Base-by-base conservation (phyloP, 2,329 filamentous ascomycete genomes). In the Parasarocladium wereldwijsianum region DNA sequence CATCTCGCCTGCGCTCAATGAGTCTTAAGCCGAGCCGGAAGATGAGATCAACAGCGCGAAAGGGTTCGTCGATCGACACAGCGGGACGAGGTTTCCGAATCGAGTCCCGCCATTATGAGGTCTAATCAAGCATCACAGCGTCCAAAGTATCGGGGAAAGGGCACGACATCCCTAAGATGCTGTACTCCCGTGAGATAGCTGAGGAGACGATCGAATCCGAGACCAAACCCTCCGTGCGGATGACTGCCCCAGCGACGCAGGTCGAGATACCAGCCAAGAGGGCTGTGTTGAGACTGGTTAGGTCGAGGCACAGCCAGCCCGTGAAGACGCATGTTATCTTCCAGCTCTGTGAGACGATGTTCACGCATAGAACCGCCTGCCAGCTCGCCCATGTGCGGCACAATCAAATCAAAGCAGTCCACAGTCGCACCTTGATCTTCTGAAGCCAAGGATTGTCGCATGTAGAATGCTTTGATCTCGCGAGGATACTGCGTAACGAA, bases 401-500 rank as follows among this genome's bases (percentile, higher is more conserved):
- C 74, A 11, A 94, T 62, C 27, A 94, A 68, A 51, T 94, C 86
- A 49, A 94, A 94, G 55, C 84, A 93, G 35, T 85, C 82, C 9
- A 84, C 84, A 7, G 84, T 92, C 26, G 47, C 41, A 26, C 52
- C 49, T 26, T 47, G 39, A 4, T 39, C 16, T 7, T 45, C 43
- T 9, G 44, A 40, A 1, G 44, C 36, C 14, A 41, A 38, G 9
- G 50, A 55, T 31, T 55, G 53, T 24, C 52, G 57, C 63, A 67
- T 67, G 50, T 67, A 98, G 55, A 96, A 98, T 8, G 87, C 83
- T 56, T 98, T 98, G 50, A 90, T 74, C 27, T 64, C 61, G 39
- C 71, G 71, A n/a, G 90, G 90, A 48, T 94, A 98, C 50, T 94
- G 67, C 10, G 86, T 96, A 39, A 98, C 75, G 49, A 96, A 96